A percentile compares a stretch with the other conserved stretches of the same genome.
phyloP scores from a whole-genome alignment of 495 filamentous ascomycete genomes.

The Achaetomiella virescens region DNA sequence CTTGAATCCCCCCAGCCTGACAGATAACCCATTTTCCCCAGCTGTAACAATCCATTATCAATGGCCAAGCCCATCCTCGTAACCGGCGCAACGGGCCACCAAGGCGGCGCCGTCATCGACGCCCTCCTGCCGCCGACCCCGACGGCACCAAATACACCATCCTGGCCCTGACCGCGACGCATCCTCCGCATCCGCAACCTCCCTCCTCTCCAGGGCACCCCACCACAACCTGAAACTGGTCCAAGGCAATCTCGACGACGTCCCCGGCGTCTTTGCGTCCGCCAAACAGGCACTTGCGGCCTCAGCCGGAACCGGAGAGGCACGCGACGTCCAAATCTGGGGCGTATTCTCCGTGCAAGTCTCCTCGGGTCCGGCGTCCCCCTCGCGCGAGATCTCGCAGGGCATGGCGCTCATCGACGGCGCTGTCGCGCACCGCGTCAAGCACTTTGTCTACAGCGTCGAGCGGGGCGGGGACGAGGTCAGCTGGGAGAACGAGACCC shows the following conservation, averaged over 20 bases:
- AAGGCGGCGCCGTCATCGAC: slow-evolving; percentile 56
- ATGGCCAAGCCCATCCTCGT: slow-evolving; percentile 49
- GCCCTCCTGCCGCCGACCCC: slow-evolving; percentile 38
- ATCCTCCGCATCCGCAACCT: slow-evolving; percentile 41
- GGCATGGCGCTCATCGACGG: slow-evolving; percentile 58
- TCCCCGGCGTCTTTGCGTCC: slow-evolving; percentile 44
- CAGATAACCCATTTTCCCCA: not conserved
- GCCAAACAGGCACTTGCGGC: slow-evolving; percentile 26
- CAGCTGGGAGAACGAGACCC: slow-evolving; percentile 51
- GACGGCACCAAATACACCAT: slow-evolving; percentile 23
- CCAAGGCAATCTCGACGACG: slow-evolving; percentile 53
- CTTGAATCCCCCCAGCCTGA: no score
- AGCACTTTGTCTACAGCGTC: slow-evolving; percentile 65
- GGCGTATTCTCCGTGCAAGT: slow-evolving; percentile 37
- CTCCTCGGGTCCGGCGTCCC: slow-evolving; percentile 41
- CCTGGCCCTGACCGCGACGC: slow-evolving; percentile 60
- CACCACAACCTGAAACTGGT: slow-evolving; percentile 46
- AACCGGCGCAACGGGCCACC: slow-evolving; percentile 65
- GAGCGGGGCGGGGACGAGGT: slow-evolving; percentile 57
- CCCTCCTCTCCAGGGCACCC: slow-evolving; percentile 37
- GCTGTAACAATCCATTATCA: not conserved
- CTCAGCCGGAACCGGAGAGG: no score
- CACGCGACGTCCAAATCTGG: no score
- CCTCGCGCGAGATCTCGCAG: slow-evolving; percentile 53
- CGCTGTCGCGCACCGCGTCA: slow-evolving; percentile 50